Evolutionary conservation across 2,329 filamentous ascomycete genomes (phyloP), one percentile per base, ranked within the genome.

Genomic region (Diaporthe capsici): DNA sequence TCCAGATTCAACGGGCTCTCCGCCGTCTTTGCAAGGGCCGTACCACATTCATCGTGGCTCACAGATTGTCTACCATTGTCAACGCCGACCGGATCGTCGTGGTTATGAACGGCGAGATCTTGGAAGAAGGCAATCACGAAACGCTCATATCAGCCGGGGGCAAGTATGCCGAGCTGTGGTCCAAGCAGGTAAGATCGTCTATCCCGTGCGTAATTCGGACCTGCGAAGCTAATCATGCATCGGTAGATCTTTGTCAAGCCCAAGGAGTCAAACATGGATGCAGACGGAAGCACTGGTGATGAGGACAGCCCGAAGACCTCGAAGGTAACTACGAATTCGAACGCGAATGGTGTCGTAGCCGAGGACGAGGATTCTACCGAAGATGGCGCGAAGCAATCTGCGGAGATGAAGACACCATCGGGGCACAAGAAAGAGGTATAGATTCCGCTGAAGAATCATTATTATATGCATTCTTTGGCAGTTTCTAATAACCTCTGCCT

Each of bases 1-100:
- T 91, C 73, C 90, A 91, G 78, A 93, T 93, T 61, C 92, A 93
- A 79, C 85, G 89, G 44, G 92, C 92, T 0, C 88, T 94, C 72
- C 85, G 85, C 75, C 86, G 85, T 68, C 85, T 93, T 10, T 92
- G 90, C 77, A 84, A 89, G 75, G 90, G 88, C 2, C 90, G 92
- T 34, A 94, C 92, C 2, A 93, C 91, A 0, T 92, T 93, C 77
- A 90, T 93, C 37, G 90, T 94, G 42, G 92, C 92, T 84, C 93
- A 94, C 81, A 89, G 93, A 13, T 84, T 94, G 34, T 94, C 93
- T 0, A 95, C 93, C 0, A 91, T 94, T 73, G 91, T 93, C 85
- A 92, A 92, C 77, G 92, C 92, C 3, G 91, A 94, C 78, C 86
- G 88, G 34, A 93, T 94, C 76, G 88, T 94, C 71, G 92, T 94